Evolutionary conservation across 1,284 basidiomycete genomes (phyloP), one percentile per base, ranked within the genome.

Genomic region (Apiotrichum sp.): DNA sequence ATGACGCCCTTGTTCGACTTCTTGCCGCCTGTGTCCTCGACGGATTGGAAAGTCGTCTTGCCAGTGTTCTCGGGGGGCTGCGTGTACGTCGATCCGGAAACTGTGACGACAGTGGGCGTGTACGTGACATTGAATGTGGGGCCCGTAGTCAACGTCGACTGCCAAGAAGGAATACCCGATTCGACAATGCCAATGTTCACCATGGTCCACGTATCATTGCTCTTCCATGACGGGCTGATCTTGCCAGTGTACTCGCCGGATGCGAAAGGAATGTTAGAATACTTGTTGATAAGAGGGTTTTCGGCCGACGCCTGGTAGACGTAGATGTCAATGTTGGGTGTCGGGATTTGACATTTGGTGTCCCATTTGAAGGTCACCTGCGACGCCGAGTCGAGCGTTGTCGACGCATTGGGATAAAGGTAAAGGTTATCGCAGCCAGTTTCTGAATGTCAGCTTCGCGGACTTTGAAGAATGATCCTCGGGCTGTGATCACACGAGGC

Each of bases 211-310:
- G 77, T 59, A 2, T 84, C 83, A 10, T 80, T 73, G 66, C 89
- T 86, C 87, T 88, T 92, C 88, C 89, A 92, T 40, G 79, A 78
- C 0, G 89, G 85, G 56, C 82, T 73, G 47, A 93, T 74, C 10
- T 71, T 61, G 14, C 72, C 74, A 6, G 79, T 72, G 70, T 84
- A 86, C 52, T 77, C 76, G 32, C 87, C 88, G 6, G 76, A 46
- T 3, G 78, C 65, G 71, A 79, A 86, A 54, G 79, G 75, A 58
- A 90, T 82, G 48, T 77, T 77, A 45, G 80, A 66, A 83, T 83
- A 92, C 47, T 79, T 78, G 62, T 89, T 84, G 58, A 90, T 77
- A 40, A 80, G 79, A 10, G 82, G 74, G 29, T 65, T 54, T 3
- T 78, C 69, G 2, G 64, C 53, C 29, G 47, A 31, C 0, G 86